These are phyloP conservation scores for Talaromyces sp. DNA, from an alignment of 2,329 filamentous ascomycete genomes.

Conservation along the genomic window DNA sequence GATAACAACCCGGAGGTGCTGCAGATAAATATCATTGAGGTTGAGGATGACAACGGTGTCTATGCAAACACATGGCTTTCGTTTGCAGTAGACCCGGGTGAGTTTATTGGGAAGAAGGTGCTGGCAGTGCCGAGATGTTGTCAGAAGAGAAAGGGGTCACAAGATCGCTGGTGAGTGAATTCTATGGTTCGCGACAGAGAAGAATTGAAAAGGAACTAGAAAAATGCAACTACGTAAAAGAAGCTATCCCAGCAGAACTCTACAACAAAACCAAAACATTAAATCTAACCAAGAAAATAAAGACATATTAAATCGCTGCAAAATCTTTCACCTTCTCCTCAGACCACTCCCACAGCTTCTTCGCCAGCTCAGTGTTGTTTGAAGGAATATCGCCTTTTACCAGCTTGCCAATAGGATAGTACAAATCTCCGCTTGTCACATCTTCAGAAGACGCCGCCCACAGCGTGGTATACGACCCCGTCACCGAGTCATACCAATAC, in stretches of 20 bases:
- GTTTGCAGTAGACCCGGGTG: constrained; percentile 31
- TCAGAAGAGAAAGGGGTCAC: constrained; percentile 33
- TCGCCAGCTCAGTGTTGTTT: neutral
- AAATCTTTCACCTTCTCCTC: neutral
- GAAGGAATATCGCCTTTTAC: neutral
- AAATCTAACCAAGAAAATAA: no score
- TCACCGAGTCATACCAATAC: neutral
- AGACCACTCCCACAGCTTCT: neutral
- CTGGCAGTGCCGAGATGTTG: constrained; percentile 41
- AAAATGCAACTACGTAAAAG: no score
- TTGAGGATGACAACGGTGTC: constrained; percentile 29
- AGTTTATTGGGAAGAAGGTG: constrained; percentile 37
- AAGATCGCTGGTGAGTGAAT: constrained; percentile 26
- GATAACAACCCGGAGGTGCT: constrained; percentile 34
- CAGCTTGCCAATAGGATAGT: neutral
- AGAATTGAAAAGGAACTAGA: no score
- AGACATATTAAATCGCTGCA: neutral
- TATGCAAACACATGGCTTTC: constrained; percentile 31
- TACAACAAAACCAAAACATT: no score
- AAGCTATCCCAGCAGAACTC: no score
- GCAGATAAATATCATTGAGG: constrained; percentile 40
- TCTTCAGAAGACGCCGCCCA: neutral
- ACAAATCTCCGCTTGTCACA: neutral
- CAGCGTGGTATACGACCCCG: neutral
- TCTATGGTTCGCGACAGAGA: no score